Evolutionary conservation across 192 early-diverging fungal genomes (phyloP), one percentile per base, ranked within the genome.

Genomic region (Powellomyces hirtus): DNA sequence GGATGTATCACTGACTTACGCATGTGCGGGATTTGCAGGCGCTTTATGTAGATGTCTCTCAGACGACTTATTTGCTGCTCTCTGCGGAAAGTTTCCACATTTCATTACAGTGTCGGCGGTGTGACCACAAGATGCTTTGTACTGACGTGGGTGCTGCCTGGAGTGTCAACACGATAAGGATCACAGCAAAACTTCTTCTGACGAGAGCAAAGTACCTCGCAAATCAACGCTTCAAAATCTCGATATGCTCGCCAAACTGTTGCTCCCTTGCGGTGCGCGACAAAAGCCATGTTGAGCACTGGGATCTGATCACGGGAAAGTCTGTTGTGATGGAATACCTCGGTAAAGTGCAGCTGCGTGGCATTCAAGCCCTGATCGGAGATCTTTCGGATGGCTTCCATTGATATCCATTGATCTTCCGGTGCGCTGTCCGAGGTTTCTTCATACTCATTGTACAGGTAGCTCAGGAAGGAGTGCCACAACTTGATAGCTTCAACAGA

Each of bases 401-500:
- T 49, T 1, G 61, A 63, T 6, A 79, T 56, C 77, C 79, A 82
- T 14, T 29, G 38, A 34, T 74, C 77, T 18, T 62, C 71, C 31
- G 79, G 70, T 10, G 69, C 78, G 0, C 68, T 57, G 1, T 80
- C 70, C 2, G 53, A 74, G 68, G 36, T 64, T 45, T 66, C 42
- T 8, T 36, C 52, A 63, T 76, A 85, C 30, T 86, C 78, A 5
- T 85, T 72, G 0, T 75, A 49, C 1, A 87, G 70, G 75, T 80
- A 92, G 7, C 79, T 71, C 4, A 81, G 38, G 70, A 85, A 91
- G 20, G 79, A 78, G 38, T 80, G 79, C 89, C 89, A 92, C 20
- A 91, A 64, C 3, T 66, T 66, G 57, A 90, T 88, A 7, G 88
- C 90, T 92, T 66, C 24, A n/a, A 49, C n/a, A 14, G 16, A 49